Base-by-base conservation (phyloP, 176 grass and related monocot species). In the Ensete ventricosum region DNA sequence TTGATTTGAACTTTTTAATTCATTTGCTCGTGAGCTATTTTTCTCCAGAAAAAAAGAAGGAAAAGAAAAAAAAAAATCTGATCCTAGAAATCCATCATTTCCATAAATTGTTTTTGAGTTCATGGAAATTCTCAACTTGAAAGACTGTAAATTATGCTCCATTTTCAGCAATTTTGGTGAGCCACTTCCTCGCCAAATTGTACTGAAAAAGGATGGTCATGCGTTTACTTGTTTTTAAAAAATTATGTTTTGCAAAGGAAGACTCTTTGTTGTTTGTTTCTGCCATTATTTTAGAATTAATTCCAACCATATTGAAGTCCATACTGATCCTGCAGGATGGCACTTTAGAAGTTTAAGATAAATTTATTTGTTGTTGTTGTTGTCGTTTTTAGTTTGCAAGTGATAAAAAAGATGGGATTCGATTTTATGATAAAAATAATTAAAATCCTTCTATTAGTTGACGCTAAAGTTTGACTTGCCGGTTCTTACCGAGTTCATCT, bases 81-180 rank as follows among this genome's bases (percentile, higher is more conserved):
- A 69, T 6, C 14, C 27, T 14, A 73, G 9, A 54, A 55, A 16
- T 73, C 26, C 55, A 55, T 27, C 17, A 93, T 85, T 99, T 99
- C 84, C 95, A 99, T 82, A 99, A 99, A 75, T 91, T 94, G 34
- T 86, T 99, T 99, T 99, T 58, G 90, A 94, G 75, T 99, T 99
- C 82, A 99, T 99, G 22, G 22, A 23, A 23, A 23, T 23, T 23
- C 22, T 23, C 22, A 23, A 23, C 22, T 23, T 0, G 81, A 99
- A 99, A 74, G 95, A 99, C 70, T 94, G 88, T 34, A 90, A 99
- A 77, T 91, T 91, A 89, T 90, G 94, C 68, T 82, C 84, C 14
- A 94, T 99, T 85, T 99, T 99, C 78, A 87, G 95, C 48, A 99
- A 99, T 81, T 91, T 99, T 52, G 88, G 88, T 3, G 90, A 96